phyloP scores from a whole-genome alignment of 2,329 filamentous ascomycete genomes.

The Colletotrichum cuscutae region DNA sequence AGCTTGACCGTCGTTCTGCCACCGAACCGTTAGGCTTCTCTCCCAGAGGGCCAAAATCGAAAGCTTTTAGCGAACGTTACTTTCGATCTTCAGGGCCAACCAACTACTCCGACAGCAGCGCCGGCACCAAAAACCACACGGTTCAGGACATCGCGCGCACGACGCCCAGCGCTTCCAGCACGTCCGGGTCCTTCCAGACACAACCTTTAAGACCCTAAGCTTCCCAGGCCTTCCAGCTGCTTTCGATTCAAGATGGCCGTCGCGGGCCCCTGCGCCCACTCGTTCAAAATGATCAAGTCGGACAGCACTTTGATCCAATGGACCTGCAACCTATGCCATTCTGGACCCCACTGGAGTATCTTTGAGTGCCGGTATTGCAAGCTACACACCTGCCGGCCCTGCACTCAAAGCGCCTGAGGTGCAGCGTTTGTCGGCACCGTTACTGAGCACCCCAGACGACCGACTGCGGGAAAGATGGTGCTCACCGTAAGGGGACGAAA shows the following conservation, averaged over 20 bases:
- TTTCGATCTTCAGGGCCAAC: neutral
- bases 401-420: conserved; percentile 57
- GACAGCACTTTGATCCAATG: conserved; percentile 73
- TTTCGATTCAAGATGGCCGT: conserved; percentile 57
- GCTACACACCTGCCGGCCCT: conserved; percentile 70
- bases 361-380: conserved; percentile 77
- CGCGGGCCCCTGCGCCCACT: conserved; percentile 68
- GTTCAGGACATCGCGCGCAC: neutral
- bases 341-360: conserved; percentile 74
- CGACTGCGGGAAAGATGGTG: neutral
- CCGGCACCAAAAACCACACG: neutral
- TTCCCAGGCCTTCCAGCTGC: neutral
- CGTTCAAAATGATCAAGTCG: conserved; percentile 74
- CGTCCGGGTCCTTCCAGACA: neutral
- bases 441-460: conserved; percentile 12
- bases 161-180: conserved; percentile 12
- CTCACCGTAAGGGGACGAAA: conserved; percentile 14
- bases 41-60: neutral
- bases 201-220: neutral
- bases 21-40: neutral
- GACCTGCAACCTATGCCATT: conserved; percentile 72
- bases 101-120: neutral
- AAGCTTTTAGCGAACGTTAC: neutral
- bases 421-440: conserved; percentile 12
- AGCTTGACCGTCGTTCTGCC: neutral